Evolutionary conservation across 2,329 filamentous ascomycete species (phyloP).

Genomic region (Trichoderma aggressivum): DNA sequence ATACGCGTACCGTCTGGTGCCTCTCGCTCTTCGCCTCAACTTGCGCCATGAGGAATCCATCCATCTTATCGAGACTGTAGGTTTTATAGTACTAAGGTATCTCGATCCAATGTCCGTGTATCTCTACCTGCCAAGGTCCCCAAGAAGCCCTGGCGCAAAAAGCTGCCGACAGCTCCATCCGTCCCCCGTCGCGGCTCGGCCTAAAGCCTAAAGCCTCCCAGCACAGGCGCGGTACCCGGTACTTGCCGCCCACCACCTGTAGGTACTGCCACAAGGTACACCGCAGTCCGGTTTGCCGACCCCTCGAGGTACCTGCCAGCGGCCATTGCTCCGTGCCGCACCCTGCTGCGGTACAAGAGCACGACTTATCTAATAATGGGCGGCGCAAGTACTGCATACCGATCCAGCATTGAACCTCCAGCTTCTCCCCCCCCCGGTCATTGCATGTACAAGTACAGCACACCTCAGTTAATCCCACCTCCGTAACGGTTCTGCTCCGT

Average conservation of each 20-base stretch:
- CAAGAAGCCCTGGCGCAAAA: background rate
- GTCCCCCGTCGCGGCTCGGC: background rate
- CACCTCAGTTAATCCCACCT: conserved; percentile 12
- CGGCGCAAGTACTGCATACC: background rate
- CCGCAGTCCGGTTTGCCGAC: background rate
- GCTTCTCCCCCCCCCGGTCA: background rate
- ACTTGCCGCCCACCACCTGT: background rate
- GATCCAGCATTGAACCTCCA: background rate
- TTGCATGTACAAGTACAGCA: background rate
- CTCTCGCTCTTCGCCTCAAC: background rate
- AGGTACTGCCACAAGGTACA: too few species aligned
- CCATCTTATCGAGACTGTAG: too few species aligned
- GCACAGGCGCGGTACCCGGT: background rate
- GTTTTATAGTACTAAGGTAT: too few species aligned
- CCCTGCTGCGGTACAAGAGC: background rate
- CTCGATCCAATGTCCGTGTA: background rate
- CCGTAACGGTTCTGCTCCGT: conserved; percentile 13
- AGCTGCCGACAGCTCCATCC: background rate
- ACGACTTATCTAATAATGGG: background rate
- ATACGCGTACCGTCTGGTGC: background rate
- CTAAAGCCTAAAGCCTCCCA: background rate
- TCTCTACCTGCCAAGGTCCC: background rate
- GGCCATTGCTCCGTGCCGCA: background rate
- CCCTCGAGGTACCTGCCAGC: background rate
- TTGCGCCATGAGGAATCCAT: background rate